phyloP scores from a whole-genome alignment of 1,284 basidiomycete genomes.

The Trichosporon sp. region DNA sequence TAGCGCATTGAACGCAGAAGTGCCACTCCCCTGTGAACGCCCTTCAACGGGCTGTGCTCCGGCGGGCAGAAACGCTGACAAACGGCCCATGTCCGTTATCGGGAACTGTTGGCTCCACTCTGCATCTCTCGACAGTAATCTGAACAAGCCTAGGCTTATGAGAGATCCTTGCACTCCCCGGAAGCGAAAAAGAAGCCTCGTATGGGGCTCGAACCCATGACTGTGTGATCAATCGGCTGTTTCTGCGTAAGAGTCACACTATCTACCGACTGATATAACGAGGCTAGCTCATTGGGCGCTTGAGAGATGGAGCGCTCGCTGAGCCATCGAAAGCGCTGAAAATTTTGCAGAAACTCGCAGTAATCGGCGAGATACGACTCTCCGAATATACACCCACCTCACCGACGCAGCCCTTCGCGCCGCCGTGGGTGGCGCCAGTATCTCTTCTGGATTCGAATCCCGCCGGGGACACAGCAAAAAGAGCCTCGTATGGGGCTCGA shows the following conservation, averaged over 20 bases:
- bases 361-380: not conserved
- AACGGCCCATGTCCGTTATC: no score
- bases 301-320: not conserved
- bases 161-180: no score
- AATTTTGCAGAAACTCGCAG: not conserved
- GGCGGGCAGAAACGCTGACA: no score
- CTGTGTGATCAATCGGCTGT: not conserved
- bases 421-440: no score
- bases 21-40: no score
- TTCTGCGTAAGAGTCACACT: conserved; percentile 1
- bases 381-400: not conserved
- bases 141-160: no score
- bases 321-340: not conserved
- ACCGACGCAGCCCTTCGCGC: no score
- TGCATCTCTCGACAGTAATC: no score
- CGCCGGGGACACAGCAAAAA: not conserved
- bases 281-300: not conserved
- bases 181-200: not conserved
- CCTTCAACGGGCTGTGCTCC: no score
- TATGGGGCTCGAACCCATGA: not conserved
- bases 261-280: conserved; percentile 3
- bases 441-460: no score
- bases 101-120: no score
- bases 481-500: not conserved
- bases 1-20: no score